A percentile compares a stretch with the other conserved stretches of the same genome.
phyloP scores from a whole-genome alignment of 495 filamentous ascomycete species.

The Hypoxylon crocopeplum region DNA sequence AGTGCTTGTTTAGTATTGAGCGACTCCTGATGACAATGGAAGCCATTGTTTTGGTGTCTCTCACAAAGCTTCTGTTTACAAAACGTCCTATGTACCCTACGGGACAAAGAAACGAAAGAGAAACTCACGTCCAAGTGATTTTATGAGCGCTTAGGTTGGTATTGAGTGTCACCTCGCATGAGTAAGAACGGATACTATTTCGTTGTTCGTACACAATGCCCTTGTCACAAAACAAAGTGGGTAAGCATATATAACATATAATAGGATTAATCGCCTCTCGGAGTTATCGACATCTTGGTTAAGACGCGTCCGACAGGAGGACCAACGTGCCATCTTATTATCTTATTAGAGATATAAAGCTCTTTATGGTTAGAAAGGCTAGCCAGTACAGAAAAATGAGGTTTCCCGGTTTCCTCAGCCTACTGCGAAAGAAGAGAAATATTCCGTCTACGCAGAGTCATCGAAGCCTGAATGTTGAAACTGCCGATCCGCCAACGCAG shows the following conservation, averaged over 20 bases:
- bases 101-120: not conserved
- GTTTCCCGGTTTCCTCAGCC: not conserved
- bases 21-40: not conserved
- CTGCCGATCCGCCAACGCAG: not conserved
- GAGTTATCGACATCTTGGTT: no score
- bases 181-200: no score
- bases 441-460: not conserved
- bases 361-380: not conserved
- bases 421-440: not conserved
- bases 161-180: no score
- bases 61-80: no score
- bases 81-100: no score
- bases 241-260: no score
- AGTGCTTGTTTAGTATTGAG: constrained; percentile 1
- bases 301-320: no score
- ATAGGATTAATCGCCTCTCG: no score
- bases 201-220: constrained; percentile 4
- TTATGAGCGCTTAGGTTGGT: no score
- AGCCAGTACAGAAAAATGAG: not conserved
- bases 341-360: constrained; percentile 2
- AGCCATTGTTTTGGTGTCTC: constrained; percentile 16
- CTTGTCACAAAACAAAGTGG: constrained; percentile 10
- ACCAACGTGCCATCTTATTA: not conserved
- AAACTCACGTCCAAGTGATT: no score
- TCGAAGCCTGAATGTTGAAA: not conserved